These are phyloP conservation scores for Trametes versicolor DNA, from an alignment of 1,284 basidiomycete species.

Conservation along the genomic window DNA sequence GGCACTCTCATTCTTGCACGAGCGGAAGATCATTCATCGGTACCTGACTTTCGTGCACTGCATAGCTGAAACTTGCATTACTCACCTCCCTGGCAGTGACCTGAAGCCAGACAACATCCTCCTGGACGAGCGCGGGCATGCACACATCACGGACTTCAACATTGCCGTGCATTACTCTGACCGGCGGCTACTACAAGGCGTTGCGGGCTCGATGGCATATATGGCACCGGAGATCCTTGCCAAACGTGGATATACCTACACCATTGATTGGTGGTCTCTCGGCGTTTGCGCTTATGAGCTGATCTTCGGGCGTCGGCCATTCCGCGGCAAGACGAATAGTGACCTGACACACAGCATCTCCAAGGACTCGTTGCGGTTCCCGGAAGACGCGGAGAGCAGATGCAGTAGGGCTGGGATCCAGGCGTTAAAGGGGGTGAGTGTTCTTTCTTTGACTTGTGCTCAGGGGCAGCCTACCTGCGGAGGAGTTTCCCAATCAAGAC, in stretches of 20 bases:
- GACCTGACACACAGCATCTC: constrained; percentile 91
- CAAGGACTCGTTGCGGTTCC: constrained; percentile 79
- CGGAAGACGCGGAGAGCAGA: constrained; percentile 79
- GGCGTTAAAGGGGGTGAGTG: constrained; percentile 72
- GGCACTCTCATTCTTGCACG: constrained; percentile 92
- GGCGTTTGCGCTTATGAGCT: constrained; percentile 94
- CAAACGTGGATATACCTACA: constrained; percentile 87
- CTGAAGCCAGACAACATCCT: constrained; percentile 98
- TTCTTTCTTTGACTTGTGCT: constrained; percentile 6
- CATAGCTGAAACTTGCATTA: background rate
- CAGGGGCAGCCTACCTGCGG: background rate
- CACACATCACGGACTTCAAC: constrained; percentile 98
- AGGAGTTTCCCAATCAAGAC: background rate
- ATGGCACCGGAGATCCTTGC: constrained; percentile 97
- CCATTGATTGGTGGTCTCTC: constrained; percentile 97
- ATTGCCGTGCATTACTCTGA: constrained; percentile 98
- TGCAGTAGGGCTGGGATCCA: constrained; percentile 74
- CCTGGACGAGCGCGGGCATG: constrained; percentile 94
- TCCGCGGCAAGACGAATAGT: constrained; percentile 91
- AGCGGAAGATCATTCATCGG: constrained; percentile 95
- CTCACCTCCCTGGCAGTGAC: constrained; percentile 64
- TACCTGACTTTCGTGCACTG: constrained; percentile 48
- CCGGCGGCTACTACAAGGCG: constrained; percentile 85
- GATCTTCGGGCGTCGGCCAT: constrained; percentile 91
- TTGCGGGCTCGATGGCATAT: constrained; percentile 99